A percentile compares a stretch with the other conserved stretches of the same genome.
These are phyloP conservation scores for Colletotrichum aenigma DNA, from an alignment of 2,329 filamentous ascomycete species.

Conservation along the genomic window DNA sequence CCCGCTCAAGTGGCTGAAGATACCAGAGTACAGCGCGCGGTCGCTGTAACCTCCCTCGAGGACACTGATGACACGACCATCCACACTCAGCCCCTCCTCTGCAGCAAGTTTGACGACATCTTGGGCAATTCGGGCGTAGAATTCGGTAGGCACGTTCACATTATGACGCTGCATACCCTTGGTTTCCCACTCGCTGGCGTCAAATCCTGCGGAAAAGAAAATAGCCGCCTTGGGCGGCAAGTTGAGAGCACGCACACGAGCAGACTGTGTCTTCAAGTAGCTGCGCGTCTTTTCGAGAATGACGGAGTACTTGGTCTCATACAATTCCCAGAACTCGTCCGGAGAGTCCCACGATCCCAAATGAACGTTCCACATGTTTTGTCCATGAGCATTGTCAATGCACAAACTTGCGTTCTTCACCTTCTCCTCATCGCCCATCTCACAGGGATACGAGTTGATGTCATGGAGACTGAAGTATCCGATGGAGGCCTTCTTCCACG, in stretches of 20 bases:
- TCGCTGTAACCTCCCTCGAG: constrained; percentile 97
- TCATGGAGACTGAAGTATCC: constrained; percentile 98
- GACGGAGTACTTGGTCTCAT: constrained; percentile 77
- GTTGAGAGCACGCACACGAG: constrained; percentile 62
- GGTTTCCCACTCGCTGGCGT: constrained; percentile 94
- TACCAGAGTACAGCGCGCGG: constrained; percentile 83
- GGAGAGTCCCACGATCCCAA: constrained; percentile 84
- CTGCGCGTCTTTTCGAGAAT: constrained; percentile 81
- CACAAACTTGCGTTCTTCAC: constrained; percentile 93
- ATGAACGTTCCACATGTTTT: constrained; percentile 96
- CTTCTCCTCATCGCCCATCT: constrained; percentile 91
- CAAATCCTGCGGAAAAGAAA: constrained; percentile 95
- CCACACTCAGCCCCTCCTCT: constrained; percentile 77
- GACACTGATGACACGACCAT: constrained; percentile 89
- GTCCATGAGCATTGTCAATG: constrained; percentile 91
- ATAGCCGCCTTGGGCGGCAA: constrained; percentile 81
- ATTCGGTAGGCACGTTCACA: constrained; percentile 94
- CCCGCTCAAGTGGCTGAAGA: constrained; percentile 88
- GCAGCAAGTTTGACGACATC: constrained; percentile 84
- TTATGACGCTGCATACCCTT: constrained; percentile 93
- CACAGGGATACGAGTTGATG: constrained; percentile 98
- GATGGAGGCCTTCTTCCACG: constrained; percentile 84
- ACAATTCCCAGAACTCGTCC: constrained; percentile 87
- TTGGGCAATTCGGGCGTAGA: constrained; percentile 88
- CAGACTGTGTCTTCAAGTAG: constrained; percentile 77